Conservation (phyloP, 2,329 filamentous ascomycete species). For the Botrytis galanthina region DNA sequence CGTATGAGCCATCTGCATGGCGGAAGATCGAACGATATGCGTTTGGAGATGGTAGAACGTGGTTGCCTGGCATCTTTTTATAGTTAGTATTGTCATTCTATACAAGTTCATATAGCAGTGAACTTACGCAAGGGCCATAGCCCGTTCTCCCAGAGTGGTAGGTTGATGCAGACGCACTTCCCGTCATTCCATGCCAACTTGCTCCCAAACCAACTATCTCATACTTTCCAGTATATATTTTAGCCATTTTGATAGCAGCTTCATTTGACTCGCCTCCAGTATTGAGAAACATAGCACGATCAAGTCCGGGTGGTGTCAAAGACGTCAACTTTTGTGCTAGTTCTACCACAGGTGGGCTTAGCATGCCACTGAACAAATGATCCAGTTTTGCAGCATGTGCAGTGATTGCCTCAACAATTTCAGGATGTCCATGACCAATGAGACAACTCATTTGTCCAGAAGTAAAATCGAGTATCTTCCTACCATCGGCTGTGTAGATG, state of each 20-base stretch:
- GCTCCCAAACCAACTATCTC: constrained; percentile 60
- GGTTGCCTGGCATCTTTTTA: constrained; percentile 52
- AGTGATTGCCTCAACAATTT: constrained; percentile 54
- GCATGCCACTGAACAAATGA: constrained; percentile 59
- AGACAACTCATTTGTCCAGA: constrained; percentile 61
- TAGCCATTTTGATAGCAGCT: constrained; percentile 63
- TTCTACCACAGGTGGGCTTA: constrained; percentile 55
- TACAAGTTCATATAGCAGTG: neutral
- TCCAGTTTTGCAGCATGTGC: constrained; percentile 52
- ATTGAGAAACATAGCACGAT: constrained; percentile 56
- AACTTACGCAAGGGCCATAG: constrained; percentile 40
- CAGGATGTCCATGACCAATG: constrained; percentile 56
- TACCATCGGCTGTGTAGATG: constrained; percentile 45
- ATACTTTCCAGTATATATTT: constrained; percentile 61
- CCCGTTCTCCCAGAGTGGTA: constrained; percentile 53
- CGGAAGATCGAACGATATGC: constrained; percentile 61
- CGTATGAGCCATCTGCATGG: constrained; percentile 56
- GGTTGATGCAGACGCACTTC: constrained; percentile 50
- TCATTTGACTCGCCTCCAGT: constrained; percentile 59
- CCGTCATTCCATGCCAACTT: constrained; percentile 62
- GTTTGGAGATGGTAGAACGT: constrained; percentile 58
- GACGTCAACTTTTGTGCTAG: constrained; percentile 51
- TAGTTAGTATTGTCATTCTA: neutral
- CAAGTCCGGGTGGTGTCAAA: constrained; percentile 49
- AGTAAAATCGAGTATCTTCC: constrained; percentile 55